Evolutionary conservation across 2,329 filamentous ascomycete genomes (phyloP), one percentile per base, ranked within the genome.

Genomic region (Sarocladiaceae sp.): DNA sequence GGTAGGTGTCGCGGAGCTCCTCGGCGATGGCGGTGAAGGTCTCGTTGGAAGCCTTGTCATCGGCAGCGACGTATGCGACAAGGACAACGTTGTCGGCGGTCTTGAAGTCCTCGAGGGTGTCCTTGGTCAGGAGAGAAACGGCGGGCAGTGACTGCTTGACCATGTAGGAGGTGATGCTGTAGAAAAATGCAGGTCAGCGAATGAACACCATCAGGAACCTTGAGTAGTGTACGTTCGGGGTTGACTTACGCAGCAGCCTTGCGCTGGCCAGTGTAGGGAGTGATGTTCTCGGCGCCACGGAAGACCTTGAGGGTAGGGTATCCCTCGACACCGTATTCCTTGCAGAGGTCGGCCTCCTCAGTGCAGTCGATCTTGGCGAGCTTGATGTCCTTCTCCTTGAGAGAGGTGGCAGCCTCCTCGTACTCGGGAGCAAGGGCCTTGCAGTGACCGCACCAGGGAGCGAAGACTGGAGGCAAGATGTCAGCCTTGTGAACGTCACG

Each of bases 271-370:
- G 76, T 74, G 73, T 98, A 98, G 51, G 90, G 84, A 53, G 79
- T 74, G 63, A 88, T 70, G 64, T 85, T 88, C 10, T 96, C 88
- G 33, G 72, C 68, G 56, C 93, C 91, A 59, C 91, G 88, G 89
- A 98, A 98, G 70, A 98, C 81, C 83, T 97, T 98, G 63, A 98
- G 81, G 54, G 93, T 98, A 51, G 93, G 93, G 78, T 98, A 98
- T 53, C 93, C 93, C 76, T 97, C 89, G 33, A 98, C 90, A 51
- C 88, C 90, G 59, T 86, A 87, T 57, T 80, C 74, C 68, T 89
- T 80, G 81, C 93, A 98, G 55, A 98, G 84, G 26, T 95, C 88
- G 51, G 82, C 73, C 76, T 98, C 88, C 65, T 86, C 89, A 61
- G 91, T 97, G 78, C 93, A 97, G 75, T 96, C 91, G 57, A 94